A percentile compares a stretch with the other conserved stretches of the same genome.
These are phyloP conservation scores for Picochlorum sp. DNA, from an alignment of 139 green algal genomes.

Conservation along the genomic window DNA sequence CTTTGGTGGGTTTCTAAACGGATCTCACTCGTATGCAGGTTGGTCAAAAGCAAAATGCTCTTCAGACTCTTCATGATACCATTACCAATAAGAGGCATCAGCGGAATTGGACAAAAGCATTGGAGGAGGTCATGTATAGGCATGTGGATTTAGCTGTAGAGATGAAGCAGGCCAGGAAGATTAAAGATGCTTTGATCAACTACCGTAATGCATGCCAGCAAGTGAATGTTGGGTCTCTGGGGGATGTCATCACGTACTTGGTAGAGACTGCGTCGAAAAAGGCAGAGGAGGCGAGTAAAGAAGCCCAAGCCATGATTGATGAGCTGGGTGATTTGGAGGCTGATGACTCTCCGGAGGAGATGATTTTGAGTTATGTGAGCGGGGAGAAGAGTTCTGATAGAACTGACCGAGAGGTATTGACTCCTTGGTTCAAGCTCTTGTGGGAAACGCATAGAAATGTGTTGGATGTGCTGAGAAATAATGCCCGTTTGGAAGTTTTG, in stretches of 20 bases:
- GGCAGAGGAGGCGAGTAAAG: conserved; percentile 79
- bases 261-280: conserved; percentile 81
- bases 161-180: conserved; percentile 81
- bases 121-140: conserved; percentile 88
- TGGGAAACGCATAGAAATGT: conserved; percentile 92
- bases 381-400: conserved; percentile 90
- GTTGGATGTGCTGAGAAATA: conserved; percentile 97
- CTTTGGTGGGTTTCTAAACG: too few relatives aligned
- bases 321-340: conserved; percentile 92
- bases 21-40: conserved; percentile 4
- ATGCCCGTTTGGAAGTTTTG: conserved; percentile 91
- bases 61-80: conserved; percentile 81
- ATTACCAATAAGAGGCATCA: conserved; percentile 93
- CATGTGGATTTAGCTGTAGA: conserved; percentile 93
- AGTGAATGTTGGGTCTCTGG: conserved; percentile 88
- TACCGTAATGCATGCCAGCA: conserved; percentile 97
- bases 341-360: conserved; percentile 90
- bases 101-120: conserved; percentile 85
- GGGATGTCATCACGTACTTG: conserved; percentile 98
- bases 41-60: conserved; percentile 26
- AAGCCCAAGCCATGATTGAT: conserved; percentile 55
- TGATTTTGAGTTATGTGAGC: conserved; percentile 94
- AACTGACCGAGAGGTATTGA: conserved; percentile 92
- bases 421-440: conserved; percentile 99
- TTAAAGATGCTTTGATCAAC: conserved; percentile 97